These are phyloP conservation scores for Thraustotheca clavata DNA, from an alignment of 352 stramenopile species.

Conservation along the genomic window DNA sequence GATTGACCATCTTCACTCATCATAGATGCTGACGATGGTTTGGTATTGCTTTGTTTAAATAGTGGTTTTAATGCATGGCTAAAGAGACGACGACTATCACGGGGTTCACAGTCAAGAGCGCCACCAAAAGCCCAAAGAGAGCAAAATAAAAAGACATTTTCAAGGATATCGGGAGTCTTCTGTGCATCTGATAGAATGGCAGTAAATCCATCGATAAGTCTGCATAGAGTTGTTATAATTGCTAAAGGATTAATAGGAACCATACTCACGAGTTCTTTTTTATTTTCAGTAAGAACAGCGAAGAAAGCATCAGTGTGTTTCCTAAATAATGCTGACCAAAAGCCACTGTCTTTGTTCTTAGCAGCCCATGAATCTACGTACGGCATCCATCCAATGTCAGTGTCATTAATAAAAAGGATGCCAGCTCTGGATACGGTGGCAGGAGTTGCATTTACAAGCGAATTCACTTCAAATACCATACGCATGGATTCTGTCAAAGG, in stretches of 20 bases:
- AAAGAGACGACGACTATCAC: conserved; percentile 74
- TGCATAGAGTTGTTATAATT: conserved; percentile 87
- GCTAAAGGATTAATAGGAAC: conserved; percentile 47
- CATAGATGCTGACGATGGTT: neutral
- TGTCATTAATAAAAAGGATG: conserved; percentile 96
- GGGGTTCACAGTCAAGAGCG: conserved; percentile 80
- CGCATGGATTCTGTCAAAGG: conserved; percentile 93
- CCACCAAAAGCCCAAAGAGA: conserved; percentile 95
- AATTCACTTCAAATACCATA: conserved; percentile 97
- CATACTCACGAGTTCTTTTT: conserved; percentile 38
- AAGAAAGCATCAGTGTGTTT: conserved; percentile 90
- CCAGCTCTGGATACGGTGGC: conserved; percentile 94
- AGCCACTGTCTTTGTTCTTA: conserved; percentile 65
- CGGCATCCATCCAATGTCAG: conserved; percentile 87
- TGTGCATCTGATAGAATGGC: conserved; percentile 60
- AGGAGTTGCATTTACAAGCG: conserved; percentile 92
- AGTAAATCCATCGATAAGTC: conserved; percentile 91
- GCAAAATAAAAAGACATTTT: conserved; percentile 94
- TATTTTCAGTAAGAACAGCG: conserved; percentile 56
- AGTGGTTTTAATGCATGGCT: conserved; percentile 24
- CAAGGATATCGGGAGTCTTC: conserved; percentile 80
- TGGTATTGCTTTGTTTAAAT: conserved; percentile 13
- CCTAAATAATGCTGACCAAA: conserved; percentile 86
- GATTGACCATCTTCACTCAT: conserved; percentile 11
- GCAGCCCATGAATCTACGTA: conserved; percentile 93